Base-by-base conservation (phyloP, 2,329 filamentous ascomycete species). In the Scedosporium boydii region DNA sequence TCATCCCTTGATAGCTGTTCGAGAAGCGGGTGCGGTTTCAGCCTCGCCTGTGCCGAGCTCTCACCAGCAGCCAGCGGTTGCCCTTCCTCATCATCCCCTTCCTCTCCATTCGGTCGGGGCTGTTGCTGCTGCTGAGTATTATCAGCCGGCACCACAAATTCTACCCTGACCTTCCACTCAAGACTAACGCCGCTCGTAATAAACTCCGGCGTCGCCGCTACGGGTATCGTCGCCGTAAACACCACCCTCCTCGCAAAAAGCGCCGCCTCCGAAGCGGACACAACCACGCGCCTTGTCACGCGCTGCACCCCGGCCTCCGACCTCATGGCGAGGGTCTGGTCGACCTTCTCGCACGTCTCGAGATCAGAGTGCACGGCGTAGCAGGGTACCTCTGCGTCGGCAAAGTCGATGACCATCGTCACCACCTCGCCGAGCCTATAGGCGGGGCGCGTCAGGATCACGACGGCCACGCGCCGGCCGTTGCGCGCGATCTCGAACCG, bases 401-500 rank as follows among this genome's bases (percentile, higher is more conserved):
- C 82, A 70, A 98, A 96, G 73, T 98, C 93, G 64, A 99, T 84
- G 0, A 87, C 89, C 67, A 91, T 88, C 12, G 87, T 90, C 55
- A 98, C 86, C 0, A 88, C 87, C 74, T 99, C 95, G 63, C 95
- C 95, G 1, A 99, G 80, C 55, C 93, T 84, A 76, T 96, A 97
- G 0, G 93, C 87, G 0, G 95, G 91, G 9, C 95, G 87, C 4
- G 93, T 89, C 38, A 99, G 82, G 75, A 93, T 92, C 62, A 99
- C 85, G 5, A 96, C 91, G 2, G 90, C 93, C 12, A 99, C 93
- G n/a, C 87, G 87, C 62, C 87, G 87, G n/a, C 93, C 93, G 69
- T 92, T 93, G 14, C 93, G 89, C 12, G 93, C 88, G 71, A 99
- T 98, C 71, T 96, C 93, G 72, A 98, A 99, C 46, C 92, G 87